phyloP scores from a whole-genome alignment of 23 red algal species.

The Gracilaria domingensis region DNA sequence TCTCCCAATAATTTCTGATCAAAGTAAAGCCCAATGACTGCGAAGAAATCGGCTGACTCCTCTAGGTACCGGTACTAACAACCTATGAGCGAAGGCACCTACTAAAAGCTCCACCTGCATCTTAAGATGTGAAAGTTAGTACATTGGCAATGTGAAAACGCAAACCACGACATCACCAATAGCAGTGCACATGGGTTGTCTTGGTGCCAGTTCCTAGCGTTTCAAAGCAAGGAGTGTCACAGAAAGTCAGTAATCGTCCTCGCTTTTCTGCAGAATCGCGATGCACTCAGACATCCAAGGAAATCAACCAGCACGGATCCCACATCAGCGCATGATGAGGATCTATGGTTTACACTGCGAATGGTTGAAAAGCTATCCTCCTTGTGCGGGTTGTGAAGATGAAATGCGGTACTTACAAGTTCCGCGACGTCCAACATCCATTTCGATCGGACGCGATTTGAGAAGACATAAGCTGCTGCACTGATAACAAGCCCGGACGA shows the following conservation, averaged over 20 bases:
- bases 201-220: too few species aligned
- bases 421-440: background rate
- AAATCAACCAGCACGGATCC: conserved; percentile 2
- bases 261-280: background rate
- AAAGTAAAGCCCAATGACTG: too few species aligned
- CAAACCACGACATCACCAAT: background rate
- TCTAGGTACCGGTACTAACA: too few species aligned
- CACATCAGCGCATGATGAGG: conserved; percentile 4
- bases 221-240: background rate
- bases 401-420: background rate
- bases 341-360: conserved; percentile 43
- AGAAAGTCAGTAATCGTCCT: background rate
- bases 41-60: too few species aligned
- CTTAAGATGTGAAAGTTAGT: too few species aligned
- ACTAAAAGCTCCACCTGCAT: too few species aligned
- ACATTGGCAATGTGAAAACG: background rate
- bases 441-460: too few species aligned
- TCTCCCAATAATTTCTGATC: too few species aligned
- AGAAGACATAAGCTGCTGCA: too few species aligned
- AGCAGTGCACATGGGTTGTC: too few species aligned
- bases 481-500: background rate
- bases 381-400: background rate
- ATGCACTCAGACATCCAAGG: conserved; percentile 45
- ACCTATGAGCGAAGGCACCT: too few species aligned
- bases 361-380: conserved; percentile 16